Conservation (phyloP, 176 grass and related monocot genomes). For the Panicum miliaceum region DNA sequence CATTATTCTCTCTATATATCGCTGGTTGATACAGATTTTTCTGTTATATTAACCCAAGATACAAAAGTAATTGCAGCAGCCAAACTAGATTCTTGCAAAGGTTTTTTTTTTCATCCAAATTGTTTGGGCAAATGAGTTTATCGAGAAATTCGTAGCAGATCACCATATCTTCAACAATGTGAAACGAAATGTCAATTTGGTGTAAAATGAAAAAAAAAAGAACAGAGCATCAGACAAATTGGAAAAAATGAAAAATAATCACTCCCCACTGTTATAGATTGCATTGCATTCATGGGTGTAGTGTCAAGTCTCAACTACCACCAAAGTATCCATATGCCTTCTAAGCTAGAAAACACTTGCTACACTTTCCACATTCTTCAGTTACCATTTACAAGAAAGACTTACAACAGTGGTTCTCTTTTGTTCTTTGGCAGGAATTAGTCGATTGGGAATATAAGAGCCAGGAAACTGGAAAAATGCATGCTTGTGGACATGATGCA, state of each 20-base stretch:
- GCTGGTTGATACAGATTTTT: background rate
- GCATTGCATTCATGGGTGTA: background rate
- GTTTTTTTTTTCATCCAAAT: background rate
- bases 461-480: conserved; percentile 70
- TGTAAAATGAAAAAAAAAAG: background rate
- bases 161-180: background rate
- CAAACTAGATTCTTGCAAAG: background rate
- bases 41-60: background rate
- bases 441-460: conserved; percentile 87
- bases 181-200: conserved; percentile 5
- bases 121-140: background rate
- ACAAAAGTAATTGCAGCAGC: background rate
- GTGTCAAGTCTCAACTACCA: too few species aligned
- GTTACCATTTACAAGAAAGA: background rate
- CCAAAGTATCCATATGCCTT: too few species aligned
- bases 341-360: background rate
- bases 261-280: background rate
- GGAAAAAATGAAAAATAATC: background rate
- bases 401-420: background rate
- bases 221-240: background rate
- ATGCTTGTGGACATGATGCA: conserved; percentile 79
- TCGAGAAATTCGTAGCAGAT: background rate
- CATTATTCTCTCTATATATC: background rate
- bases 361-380: background rate
- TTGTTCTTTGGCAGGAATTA: conserved; percentile 54